Evolutionary conservation across 192 early-diverging fungal species (phyloP), one percentile per base, ranked within the genome.

Genomic region (Physocladia obscura): DNA sequence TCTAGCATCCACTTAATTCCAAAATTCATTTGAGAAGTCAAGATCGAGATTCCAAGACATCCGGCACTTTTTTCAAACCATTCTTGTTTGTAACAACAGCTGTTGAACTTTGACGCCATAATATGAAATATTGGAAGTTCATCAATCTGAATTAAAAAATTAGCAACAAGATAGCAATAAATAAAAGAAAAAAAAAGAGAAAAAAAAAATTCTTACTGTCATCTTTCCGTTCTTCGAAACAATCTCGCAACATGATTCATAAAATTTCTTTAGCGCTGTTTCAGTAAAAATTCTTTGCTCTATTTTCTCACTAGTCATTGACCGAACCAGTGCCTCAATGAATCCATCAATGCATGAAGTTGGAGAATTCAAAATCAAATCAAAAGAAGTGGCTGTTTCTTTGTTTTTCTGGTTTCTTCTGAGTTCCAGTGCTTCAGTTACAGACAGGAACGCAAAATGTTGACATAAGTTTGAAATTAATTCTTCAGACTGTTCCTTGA

Each of bases 1-100:
- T 92, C 91, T n/a, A 93, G 74, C 81, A 97, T 89, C 97, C 97
- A 99, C 32, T 85, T 79, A 19, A 84, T 83, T 4, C 94, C 92
- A 76, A 99, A 80, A 26, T 91, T 86, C 32, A 99, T 83, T 65
- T 93, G 82, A 0, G 90, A 87, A 47, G 87, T 89, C 51, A 94
- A 83, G 49, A 96, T 82, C 0, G 88, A 86, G 40, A 99, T 94
- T 0, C 97, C 96, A 32, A 81, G 76, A 74, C 94, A 95, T 2
- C 95, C 97, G 24, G 95, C 94, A 49, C 88, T 88, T 78, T 95
- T 94, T 22, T 87, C 85, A 67, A 85, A 91, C 84, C 91, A 90
- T 48, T 92, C 90, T 32, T 91, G 89, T 62, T 91, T 88, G 75
- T 95, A 99, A 74, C 97, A 99, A 38, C 87, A 91, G 0, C 91